A percentile compares a stretch with the other conserved stretches of the same genome.
Evolutionary conservation across 1,284 basidiomycete species (phyloP).

Genomic region (Fomitopsis pinicola): DNA sequence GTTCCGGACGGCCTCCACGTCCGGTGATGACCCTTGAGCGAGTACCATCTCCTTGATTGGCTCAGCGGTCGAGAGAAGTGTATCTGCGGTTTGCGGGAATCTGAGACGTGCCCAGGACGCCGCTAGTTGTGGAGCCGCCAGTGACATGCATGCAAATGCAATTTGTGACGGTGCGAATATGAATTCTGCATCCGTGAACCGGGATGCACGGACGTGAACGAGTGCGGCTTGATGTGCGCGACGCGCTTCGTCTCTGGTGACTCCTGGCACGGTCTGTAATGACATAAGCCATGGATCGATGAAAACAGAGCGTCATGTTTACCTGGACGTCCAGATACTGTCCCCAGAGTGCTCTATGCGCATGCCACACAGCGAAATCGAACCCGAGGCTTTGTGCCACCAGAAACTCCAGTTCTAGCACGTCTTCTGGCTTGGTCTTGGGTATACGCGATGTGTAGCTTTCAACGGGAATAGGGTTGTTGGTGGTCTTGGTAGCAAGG

Average conservation of each 20-base stretch:
- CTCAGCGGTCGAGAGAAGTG: constrained; percentile 37
- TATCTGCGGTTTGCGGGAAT: constrained; percentile 22
- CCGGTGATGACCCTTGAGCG: constrained; percentile 55
- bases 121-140: constrained; percentile 60
- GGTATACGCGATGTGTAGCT: constrained; percentile 79
- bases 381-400: constrained; percentile 92
- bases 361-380: constrained; percentile 90
- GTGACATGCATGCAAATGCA: constrained; percentile 77
- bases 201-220: constrained; percentile 62
- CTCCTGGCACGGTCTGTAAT: constrained; percentile 46
- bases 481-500: constrained; percentile 95
- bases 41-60: constrained; percentile 56
- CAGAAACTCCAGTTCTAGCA: constrained; percentile 92
- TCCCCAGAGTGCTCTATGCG: constrained; percentile 87
- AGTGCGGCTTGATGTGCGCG: constrained; percentile 57
- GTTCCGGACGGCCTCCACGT: constrained; percentile 81
- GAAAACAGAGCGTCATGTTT: constrained; percentile 15
- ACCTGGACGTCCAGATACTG: constrained; percentile 91
- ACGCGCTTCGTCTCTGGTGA: constrained; percentile 38
- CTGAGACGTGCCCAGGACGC: constrained; percentile 63
- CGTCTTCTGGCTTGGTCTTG: constrained; percentile 74
- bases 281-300: neutral
- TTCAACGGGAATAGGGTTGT: constrained; percentile 86
- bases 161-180: constrained; percentile 93
- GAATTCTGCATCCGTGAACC: constrained; percentile 90